These are phyloP conservation scores for Candida alai DNA, from an alignment of 805 yeast species.

Conservation along the genomic window DNA sequence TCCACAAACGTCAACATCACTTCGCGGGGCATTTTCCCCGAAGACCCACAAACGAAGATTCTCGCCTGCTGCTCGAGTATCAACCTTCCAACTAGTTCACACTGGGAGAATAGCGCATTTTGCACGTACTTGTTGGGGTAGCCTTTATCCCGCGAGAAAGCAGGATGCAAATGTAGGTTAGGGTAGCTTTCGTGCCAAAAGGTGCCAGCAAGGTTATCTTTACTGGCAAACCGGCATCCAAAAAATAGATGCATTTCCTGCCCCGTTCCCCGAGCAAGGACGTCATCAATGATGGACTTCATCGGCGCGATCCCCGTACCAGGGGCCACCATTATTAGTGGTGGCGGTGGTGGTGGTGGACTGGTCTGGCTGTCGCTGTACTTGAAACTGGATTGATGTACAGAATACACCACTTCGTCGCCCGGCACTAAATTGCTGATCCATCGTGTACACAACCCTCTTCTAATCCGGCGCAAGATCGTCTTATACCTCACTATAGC, in stretches of 20 bases:
- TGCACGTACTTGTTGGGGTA: constrained; percentile 62
- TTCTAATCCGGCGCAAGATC: constrained; percentile 65
- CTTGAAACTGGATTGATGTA: constrained; percentile 42
- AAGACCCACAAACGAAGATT: constrained; percentile 85
- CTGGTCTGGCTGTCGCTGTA: constrained; percentile 4
- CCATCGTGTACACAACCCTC: constrained; percentile 83
- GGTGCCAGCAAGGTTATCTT: constrained; percentile 65
- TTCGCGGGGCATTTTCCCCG: constrained; percentile 91
- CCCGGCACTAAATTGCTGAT: constrained; percentile 47
- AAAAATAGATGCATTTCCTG: constrained; percentile 54
- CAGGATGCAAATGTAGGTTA: constrained; percentile 34
- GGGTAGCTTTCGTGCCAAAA: constrained; percentile 37
- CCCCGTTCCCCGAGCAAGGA: constrained; percentile 12
- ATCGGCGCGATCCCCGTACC: constrained; percentile 98
- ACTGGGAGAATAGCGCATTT: constrained; percentile 55
- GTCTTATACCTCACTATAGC: constrained; percentile 89
- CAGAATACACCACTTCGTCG: constrained; percentile 49
- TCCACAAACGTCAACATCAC: constrained; percentile 76
- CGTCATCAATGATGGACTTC: constrained; percentile 57
- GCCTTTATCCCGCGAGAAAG: constrained; percentile 49
- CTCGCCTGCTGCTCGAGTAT: constrained; percentile 54
- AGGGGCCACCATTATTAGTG: constrained; percentile 77
- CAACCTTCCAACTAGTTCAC: constrained; percentile 46
- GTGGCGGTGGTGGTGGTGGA: no score
- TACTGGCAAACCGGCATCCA: constrained; percentile 66